Conservation (phyloP, 495 filamentous ascomycete genomes). For the Eremomyces bilateralis region DNA sequence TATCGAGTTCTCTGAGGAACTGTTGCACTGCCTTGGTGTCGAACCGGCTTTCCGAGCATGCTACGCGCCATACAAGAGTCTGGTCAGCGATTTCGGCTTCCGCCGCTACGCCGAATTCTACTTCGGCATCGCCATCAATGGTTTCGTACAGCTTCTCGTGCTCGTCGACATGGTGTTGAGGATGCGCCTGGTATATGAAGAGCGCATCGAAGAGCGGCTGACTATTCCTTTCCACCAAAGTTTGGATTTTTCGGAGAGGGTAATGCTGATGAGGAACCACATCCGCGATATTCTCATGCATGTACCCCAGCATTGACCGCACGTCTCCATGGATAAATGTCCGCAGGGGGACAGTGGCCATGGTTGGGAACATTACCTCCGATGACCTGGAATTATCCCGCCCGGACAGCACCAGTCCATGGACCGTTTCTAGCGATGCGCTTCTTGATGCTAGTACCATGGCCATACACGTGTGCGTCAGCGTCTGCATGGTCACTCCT, state of each 20-base stretch:
- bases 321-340: constrained; percentile 38
- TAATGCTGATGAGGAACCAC: constrained; percentile 42
- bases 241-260: constrained; percentile 40
- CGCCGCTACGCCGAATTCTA: constrained; percentile 61
- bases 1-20: constrained; percentile 32
- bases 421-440: constrained; percentile 38
- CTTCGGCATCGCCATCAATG: constrained; percentile 32
- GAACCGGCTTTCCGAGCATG: constrained; percentile 35
- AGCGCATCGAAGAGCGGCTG: constrained; percentile 30
- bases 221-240: constrained; percentile 15
- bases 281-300: constrained; percentile 28
- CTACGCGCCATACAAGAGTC: constrained; percentile 41
- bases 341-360: constrained; percentile 53
- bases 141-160: constrained; percentile 27
- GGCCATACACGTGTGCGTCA: constrained; percentile 45
- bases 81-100: constrained; percentile 44
- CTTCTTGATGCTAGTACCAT: constrained; percentile 33
- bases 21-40: constrained; percentile 19
- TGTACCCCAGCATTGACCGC: constrained; percentile 36
- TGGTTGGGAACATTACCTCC: constrained; percentile 48
- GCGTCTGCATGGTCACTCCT: constrained; percentile 38
- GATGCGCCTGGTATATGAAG: constrained; percentile 42
- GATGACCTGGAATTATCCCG: constrained; percentile 35
- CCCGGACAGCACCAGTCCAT: constrained; percentile 51
- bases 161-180: neutral